These are phyloP conservation scores for Rhinocladiella similis DNA, from an alignment of 2,329 filamentous ascomycete genomes.

Conservation along the genomic window DNA sequence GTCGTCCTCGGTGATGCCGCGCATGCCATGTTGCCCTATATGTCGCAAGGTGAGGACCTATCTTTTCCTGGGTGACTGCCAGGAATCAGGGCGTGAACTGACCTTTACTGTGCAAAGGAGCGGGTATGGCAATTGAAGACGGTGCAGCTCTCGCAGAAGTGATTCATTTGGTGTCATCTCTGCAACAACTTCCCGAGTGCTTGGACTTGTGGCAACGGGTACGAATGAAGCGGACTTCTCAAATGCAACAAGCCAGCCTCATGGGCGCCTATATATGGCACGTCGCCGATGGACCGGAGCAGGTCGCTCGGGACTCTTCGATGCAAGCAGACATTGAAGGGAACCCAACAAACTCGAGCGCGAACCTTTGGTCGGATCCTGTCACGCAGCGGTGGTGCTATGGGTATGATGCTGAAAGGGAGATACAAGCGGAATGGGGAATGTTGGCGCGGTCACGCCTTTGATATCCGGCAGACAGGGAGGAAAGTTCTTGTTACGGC, in stretches of 20 bases:
- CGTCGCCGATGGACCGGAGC: slow-evolving; percentile 44
- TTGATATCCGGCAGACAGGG: too few species aligned
- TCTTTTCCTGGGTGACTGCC: too few species aligned
- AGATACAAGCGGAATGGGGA: too few species aligned
- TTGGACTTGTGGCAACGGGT: slow-evolving; percentile 42
- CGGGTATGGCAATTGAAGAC: slow-evolving; percentile 48
- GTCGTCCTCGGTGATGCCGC: slow-evolving; percentile 45
- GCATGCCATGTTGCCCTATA: slow-evolving; percentile 48
- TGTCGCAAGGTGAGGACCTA: too few species aligned
- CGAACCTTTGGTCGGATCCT: slow-evolving; percentile 53
- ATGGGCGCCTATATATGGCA: slow-evolving; percentile 53
- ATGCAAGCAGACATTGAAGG: slow-evolving; percentile 45
- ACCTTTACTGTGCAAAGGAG: too few species aligned
- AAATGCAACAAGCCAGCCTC: slow-evolving; percentile 47
- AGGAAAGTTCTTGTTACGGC: too few species aligned
- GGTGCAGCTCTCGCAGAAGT: slow-evolving; percentile 38
- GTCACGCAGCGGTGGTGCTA: slow-evolving; percentile 50
- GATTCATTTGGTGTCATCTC: slow-evolving; percentile 10
- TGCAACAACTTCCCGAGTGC: slow-evolving; percentile 32
- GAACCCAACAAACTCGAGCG: slow-evolving; percentile 38
- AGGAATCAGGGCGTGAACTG: too few species aligned
- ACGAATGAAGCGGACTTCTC: slow-evolving; percentile 35
- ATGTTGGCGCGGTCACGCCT: too few species aligned
- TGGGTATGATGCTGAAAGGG: slow-evolving; percentile 52
- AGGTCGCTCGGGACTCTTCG: slow-evolving; percentile 43